Percentiles rank a stretch among this genome's conserved stretches.
These are phyloP conservation scores for Abeoforma whisleri DNA, from an alignment of 78 protist species.

Conservation along the genomic window DNA sequence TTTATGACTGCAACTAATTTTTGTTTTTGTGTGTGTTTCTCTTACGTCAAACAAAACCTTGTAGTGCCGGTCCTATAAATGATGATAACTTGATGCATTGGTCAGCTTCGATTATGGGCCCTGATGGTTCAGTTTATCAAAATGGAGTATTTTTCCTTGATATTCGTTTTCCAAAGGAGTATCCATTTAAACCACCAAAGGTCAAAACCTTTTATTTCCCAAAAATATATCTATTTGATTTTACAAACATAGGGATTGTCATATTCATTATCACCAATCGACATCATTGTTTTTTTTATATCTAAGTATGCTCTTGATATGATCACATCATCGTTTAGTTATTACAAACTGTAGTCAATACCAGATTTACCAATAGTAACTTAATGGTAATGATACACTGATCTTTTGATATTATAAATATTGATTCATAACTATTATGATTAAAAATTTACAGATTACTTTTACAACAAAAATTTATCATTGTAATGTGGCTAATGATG, in stretches of 20 bases:
- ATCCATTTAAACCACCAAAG: conserved; percentile 79
- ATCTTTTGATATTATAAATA: not conserved
- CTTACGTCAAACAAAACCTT: conserved; percentile 1
- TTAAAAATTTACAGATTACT: conserved; percentile 36
- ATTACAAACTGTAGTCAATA: too few relatives aligned
- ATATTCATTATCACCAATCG: too few relatives aligned
- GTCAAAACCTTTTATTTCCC: not conserved
- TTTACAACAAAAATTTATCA: conserved; percentile 68
- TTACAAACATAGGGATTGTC: too few relatives aligned
- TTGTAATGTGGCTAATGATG: conserved; percentile 49
- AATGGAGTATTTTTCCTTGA: conserved; percentile 70
- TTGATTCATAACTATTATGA: too few relatives aligned
- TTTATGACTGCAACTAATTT: too few relatives aligned
- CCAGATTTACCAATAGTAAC: too few relatives aligned
- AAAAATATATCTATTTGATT: not conserved
- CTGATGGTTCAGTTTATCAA: conserved; percentile 53
- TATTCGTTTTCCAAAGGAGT: conserved; percentile 55
- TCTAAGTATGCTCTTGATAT: not conserved
- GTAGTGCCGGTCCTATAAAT: conserved; percentile 57
- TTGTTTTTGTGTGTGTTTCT: not conserved
- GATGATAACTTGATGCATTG: conserved; percentile 59
- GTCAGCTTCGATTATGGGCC: conserved; percentile 60
- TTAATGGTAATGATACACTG: too few relatives aligned
- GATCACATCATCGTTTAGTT: not conserved
- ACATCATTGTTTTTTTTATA: not conserved